Evolutionary conservation across 2,329 filamentous ascomycete species (phyloP), one percentile per base, ranked within the genome.

Genomic region (Aspergillus uvarum): DNA sequence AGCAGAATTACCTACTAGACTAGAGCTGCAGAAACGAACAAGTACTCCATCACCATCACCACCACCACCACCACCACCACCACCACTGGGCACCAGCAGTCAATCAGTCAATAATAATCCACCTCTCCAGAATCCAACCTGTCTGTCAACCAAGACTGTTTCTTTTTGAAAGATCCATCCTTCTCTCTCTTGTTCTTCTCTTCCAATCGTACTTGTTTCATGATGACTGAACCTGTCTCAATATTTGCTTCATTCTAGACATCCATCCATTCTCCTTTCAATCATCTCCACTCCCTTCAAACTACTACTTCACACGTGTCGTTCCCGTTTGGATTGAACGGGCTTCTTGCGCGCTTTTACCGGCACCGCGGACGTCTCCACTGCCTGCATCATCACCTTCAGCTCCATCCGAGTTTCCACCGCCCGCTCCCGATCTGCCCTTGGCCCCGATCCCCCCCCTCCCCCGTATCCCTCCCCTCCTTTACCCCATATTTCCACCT

Each of bases 401-500:
- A 12, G 32, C 32, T 12, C 32, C 26, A 8, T 32, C 32, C 44
- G 55, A 51, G 49, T 31, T 26, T 32, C 29, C 35, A 14, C 26
- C 42, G 21, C 52, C 44, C 35, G 47, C 52, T 48, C 57, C 35
- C 51, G 32, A 44, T 29, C 47, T 29, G 47, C 32, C 16, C 35
- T 16, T 24, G 35, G 26, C 26, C 26, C 26, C 26, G 26, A 29
- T 56, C 51, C 55, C 51, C 57, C 49, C 58, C 59, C 24, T 26
- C 24, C 24, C 22, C 24, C 24, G 7, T 26, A 26, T 35, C 14
- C 14, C 14, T 35, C 14, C 14, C 32, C 32, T 55, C 57, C 51
- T 50, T 64, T 66, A 65, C 67, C 68, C 67, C 67, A 62, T 61
- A 64, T 63, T 60, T 59, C 60, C 58, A 47, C 42, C 51, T 51